Conservation (phyloP, 2,329 filamentous ascomycete species). For the Sclerotinia trifoliorum region DNA sequence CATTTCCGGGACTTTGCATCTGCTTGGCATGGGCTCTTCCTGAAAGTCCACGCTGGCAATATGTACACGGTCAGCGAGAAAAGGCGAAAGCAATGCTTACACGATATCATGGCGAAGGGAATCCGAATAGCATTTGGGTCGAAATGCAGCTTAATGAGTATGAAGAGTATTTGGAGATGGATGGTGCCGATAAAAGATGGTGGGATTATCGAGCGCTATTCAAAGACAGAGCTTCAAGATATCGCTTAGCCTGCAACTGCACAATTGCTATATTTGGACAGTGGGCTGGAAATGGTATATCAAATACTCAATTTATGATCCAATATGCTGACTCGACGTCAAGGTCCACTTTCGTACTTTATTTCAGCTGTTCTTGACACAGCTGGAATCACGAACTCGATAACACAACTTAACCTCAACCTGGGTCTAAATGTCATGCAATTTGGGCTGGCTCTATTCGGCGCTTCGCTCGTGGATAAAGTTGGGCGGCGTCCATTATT, state of each 20-base stretch:
- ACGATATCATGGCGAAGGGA: constrained; percentile 53
- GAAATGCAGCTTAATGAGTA: constrained; percentile 50
- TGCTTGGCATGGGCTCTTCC: constrained; percentile 47
- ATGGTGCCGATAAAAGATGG: constrained; percentile 54
- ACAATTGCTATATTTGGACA: constrained; percentile 54
- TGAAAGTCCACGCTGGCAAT: constrained; percentile 48
- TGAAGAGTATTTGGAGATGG: constrained; percentile 49
- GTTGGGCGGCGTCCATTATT: constrained; percentile 57
- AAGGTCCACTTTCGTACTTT: constrained; percentile 50
- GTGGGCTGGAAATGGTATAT: constrained; percentile 43
- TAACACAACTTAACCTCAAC: constrained; percentile 52
- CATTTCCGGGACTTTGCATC: constrained; percentile 51
- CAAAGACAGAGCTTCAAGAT: constrained; percentile 48
- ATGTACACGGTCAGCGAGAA: constrained; percentile 43
- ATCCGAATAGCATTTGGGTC: constrained; percentile 50
- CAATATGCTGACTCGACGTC: constrained; percentile 17
- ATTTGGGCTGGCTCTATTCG: constrained; percentile 52
- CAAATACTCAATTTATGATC: neutral
- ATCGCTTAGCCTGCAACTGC: constrained; percentile 51
- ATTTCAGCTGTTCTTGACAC: constrained; percentile 50
- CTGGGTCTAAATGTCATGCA: constrained; percentile 54
- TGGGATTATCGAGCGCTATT: constrained; percentile 55
- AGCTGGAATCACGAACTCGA: constrained; percentile 49
- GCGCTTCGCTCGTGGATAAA: constrained; percentile 54
- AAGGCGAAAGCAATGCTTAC: constrained; percentile 44